Evolutionary conservation across 169 alveolate species (phyloP), one percentile per base, ranked within the genome.

Genomic region (Cystoisospora suis): DNA sequence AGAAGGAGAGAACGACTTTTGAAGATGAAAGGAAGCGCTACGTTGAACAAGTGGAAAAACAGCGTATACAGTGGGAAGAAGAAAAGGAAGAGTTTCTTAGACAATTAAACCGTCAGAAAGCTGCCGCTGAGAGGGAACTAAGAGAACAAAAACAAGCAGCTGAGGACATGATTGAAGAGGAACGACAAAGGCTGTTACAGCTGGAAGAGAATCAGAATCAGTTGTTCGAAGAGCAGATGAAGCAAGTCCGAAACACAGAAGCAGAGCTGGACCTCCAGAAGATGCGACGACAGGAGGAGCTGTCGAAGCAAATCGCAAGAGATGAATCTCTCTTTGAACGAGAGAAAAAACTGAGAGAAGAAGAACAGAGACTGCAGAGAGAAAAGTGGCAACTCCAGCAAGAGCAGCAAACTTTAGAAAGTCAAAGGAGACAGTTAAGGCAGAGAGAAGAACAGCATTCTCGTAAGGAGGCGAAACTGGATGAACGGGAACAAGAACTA

Each of bases 311-410:
- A 34, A 34, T 72, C 53, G 15, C 38, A 4, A n/a, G 56, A 53
- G 83, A 72, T 40, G 83, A 72, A 36, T 34, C 56, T 3, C 83
- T 72, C n/a, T 72, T 72, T 36, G 83, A 72, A 53, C 3, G 83
- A 4, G 83, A 72, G 27, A n/a, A 53, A 5, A 46, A 53, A 29
- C 12, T 72, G 56, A 46, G 83, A 0, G 83, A 72, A 20, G 58
- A 72, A 6, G 83, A 72, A 36, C 83, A 72, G 53, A 34, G 83
- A 34, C 42, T 72, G 47, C 83, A 72, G 42, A 38, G 32, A 5
- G 83, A 72, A 38, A 34, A 38, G 53, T 56, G 42, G 53, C 15
- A 27, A 29, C 83, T 72, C 47, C 15, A 17, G 34, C 15, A 72
- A 38, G 58, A 72, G 83, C 15, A 72, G 56, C 83, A 72, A 20